Conservation (phyloP, 106 monocot species). For the Platanthera guangdongensis region DNA sequence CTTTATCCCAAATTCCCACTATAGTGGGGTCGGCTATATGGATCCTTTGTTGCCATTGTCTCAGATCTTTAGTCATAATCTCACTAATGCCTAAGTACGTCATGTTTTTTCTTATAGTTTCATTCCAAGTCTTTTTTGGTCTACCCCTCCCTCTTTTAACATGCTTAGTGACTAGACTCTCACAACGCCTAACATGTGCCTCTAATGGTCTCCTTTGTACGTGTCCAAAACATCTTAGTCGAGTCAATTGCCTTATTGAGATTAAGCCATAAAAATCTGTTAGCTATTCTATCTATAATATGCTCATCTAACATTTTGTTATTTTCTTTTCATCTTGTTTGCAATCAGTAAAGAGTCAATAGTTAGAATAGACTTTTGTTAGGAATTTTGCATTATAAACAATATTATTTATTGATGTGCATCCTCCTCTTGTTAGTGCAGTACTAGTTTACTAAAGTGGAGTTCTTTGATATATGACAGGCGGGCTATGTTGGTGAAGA, state of each 20-base stretch:
- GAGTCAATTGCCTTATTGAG: neutral
- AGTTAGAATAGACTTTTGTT: neutral
- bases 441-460: neutral
- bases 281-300: neutral
- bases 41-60: too few species aligned
- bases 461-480: slow-evolving; percentile 34
- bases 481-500: slow-evolving; percentile 99
- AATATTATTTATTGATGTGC: neutral
- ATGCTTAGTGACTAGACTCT: too few species aligned
- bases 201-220: too few species aligned
- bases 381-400: neutral
- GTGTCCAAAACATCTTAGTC: too few species aligned
- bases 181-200: too few species aligned
- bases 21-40: too few species aligned
- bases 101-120: too few species aligned
- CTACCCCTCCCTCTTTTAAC: too few species aligned
- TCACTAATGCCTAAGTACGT: too few species aligned
- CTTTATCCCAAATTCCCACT: too few species aligned
- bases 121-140: too few species aligned
- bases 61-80: too few species aligned
- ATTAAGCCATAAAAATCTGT: neutral
- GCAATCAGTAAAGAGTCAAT: neutral
- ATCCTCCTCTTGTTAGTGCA: neutral
- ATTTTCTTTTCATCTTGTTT: neutral
- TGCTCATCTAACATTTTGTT: neutral